phyloP scores from a whole-genome alignment of 108 stramenopile species.

The Pelagomonas calceolata region DNA sequence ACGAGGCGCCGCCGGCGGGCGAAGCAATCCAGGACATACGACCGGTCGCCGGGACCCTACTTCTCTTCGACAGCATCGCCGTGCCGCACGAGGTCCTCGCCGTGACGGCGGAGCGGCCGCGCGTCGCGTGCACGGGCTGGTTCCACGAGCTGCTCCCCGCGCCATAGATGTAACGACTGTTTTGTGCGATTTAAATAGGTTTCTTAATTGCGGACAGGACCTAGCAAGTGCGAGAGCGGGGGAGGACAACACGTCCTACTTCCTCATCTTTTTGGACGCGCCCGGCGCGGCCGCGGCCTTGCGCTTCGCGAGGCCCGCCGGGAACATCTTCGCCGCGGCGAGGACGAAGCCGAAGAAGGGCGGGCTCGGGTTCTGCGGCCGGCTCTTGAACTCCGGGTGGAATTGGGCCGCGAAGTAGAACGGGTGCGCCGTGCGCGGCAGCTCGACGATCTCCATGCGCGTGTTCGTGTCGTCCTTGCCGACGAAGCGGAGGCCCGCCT shows the following conservation, averaged over 20 bases:
- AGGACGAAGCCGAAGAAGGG: constrained; percentile 87
- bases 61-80: constrained; percentile 46
- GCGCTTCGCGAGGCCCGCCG: not conserved
- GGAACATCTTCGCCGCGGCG: constrained; percentile 34
- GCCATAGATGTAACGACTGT: too few species aligned
- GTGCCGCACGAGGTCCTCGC: constrained; percentile 39
- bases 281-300: not conserved
- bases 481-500: constrained; percentile 81
- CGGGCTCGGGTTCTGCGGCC: constrained; percentile 88
- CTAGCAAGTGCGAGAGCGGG: too few species aligned
- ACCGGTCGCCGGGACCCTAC: constrained; percentile 34
- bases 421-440: constrained; percentile 70
- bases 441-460: constrained; percentile 96
- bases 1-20: not conserved
- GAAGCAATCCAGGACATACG: constrained; percentile 21
- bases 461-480: constrained; percentile 79
- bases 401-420: constrained; percentile 96
- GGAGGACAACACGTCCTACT: too few species aligned
- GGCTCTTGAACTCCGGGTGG: constrained; percentile 95
- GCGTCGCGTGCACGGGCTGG: not conserved
- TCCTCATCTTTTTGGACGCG: too few species aligned
- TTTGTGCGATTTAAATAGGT: too few species aligned
- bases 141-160: not conserved
- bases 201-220: too few species aligned
- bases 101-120: not conserved